phyloP scores from a whole-genome alignment of 2,329 filamentous ascomycete genomes.

The Fusarium citri region DNA sequence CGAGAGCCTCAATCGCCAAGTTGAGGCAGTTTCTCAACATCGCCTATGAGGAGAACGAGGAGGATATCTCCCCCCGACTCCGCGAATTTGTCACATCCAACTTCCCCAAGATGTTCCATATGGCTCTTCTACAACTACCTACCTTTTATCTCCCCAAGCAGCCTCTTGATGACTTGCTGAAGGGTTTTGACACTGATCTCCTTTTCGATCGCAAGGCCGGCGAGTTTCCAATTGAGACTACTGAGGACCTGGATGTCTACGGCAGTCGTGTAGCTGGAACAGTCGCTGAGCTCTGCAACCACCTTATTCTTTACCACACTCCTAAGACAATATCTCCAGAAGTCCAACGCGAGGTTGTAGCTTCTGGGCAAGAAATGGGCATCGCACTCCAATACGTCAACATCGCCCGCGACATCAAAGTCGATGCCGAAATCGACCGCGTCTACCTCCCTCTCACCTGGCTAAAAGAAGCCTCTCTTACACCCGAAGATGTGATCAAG shows the following conservation, averaged over 20 bases:
- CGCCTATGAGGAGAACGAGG: slow-evolving; percentile 40
- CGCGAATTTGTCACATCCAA: slow-evolving; percentile 56
- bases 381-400: slow-evolving; percentile 82
- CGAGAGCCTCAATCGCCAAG: slow-evolving; percentile 68
- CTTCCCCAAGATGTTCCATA: slow-evolving; percentile 64
- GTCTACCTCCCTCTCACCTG: slow-evolving; percentile 76
- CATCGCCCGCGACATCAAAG: slow-evolving; percentile 77
- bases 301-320: slow-evolving; percentile 72
- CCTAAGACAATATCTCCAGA: slow-evolving; percentile 28
- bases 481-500: slow-evolving; percentile 64
- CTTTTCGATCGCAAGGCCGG: slow-evolving; percentile 56
- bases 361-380: slow-evolving; percentile 74
- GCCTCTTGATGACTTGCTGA: slow-evolving; percentile 72
- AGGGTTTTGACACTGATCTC: slow-evolving; percentile 77
- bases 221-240: slow-evolving; percentile 67
- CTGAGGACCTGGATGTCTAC: slow-evolving; percentile 71
- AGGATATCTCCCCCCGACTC: slow-evolving; percentile 3
- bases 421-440: slow-evolving; percentile 72
- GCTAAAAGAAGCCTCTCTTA: slow-evolving; percentile 68
- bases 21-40: slow-evolving; percentile 68
- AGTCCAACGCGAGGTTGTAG: slow-evolving; percentile 54
- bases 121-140: slow-evolving; percentile 70
- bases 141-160: slow-evolving; percentile 64
- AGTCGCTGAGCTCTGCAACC: slow-evolving; percentile 75
- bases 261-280: slow-evolving; percentile 77